A percentile compares a stretch with the other conserved stretches of the same genome.
phyloP scores from a whole-genome alignment of 352 stramenopile species.

The Pythium phragmitis region DNA sequence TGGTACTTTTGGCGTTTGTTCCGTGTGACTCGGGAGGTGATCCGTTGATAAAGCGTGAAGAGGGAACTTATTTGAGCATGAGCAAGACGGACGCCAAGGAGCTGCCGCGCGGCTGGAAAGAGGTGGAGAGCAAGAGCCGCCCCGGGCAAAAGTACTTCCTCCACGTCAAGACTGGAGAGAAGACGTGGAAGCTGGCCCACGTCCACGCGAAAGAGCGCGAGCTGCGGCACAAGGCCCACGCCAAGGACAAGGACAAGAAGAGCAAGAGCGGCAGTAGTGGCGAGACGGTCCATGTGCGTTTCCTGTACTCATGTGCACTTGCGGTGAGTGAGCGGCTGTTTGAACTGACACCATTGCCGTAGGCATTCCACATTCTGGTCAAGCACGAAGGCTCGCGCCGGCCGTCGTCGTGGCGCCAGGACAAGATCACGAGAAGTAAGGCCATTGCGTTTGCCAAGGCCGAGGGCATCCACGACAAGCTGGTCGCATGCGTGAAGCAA shows the following conservation, averaged over 20 bases:
- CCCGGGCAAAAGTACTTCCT: constrained; percentile 84
- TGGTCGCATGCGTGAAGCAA: constrained; percentile 67
- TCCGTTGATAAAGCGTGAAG: background rate
- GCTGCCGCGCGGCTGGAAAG: constrained; percentile 82
- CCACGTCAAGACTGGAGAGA: constrained; percentile 81
- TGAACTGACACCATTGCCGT: background rate
- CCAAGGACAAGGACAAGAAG: constrained; percentile 28
- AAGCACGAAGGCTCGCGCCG: constrained; percentile 83
- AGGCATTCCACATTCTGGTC: constrained; percentile 86
- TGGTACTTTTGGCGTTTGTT: background rate
- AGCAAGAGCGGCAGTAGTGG: constrained; percentile 7
- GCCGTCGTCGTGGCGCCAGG: constrained; percentile 86
- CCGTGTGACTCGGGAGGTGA: constrained; percentile 9
- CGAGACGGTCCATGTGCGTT: constrained; percentile 50
- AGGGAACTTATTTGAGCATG: background rate
- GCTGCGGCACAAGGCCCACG: constrained; percentile 47
- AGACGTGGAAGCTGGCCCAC: constrained; percentile 86
- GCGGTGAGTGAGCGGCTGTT: background rate
- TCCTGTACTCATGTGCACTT: background rate
- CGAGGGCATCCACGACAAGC: constrained; percentile 78
- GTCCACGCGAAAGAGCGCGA: constrained; percentile 83
- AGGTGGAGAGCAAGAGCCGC: constrained; percentile 87
- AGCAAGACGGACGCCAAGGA: constrained; percentile 50
- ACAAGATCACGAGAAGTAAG: constrained; percentile 87
- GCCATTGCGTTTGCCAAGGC: constrained; percentile 77